Base-by-base conservation (phyloP, 306 rosid genomes). In the Pterocarpus santalinus region DNA sequence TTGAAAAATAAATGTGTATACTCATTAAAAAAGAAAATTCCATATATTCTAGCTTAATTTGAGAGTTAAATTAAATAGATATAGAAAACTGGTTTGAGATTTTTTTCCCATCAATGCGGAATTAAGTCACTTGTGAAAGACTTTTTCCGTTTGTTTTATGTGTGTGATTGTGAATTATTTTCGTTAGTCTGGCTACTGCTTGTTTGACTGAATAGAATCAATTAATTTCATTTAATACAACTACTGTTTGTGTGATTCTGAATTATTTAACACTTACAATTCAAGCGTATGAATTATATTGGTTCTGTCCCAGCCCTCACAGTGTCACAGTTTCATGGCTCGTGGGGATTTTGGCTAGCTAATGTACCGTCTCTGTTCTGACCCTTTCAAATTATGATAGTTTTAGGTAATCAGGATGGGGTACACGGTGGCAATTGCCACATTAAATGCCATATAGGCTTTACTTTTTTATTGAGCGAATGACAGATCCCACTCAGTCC, bases 221-320 rank as follows among this genome's bases (percentile, higher is more conserved):
- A 5, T 7, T 17, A 22, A 64, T 32, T 52, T 28, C 4, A n/a
- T 46, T 63, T 28, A 72, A 22, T 22, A 22, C 28, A 22, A 22
- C 28, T 22, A 22, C 28, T 22, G 28, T 22, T 22, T 22, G 28
- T 1, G 28, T 22, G 28, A 22, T 22, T 22, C 28, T 1, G 28
- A 22, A 22, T 22, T 22, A 22, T 22, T 22, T 22, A 22, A 22
- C 28, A 34, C 2, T n/a, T 7, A 62, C 73, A 69, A 61, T 12
- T 49, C 63, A 76, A 47, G 63, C 51, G 63, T 47, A 56, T 34
- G 61, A 35, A 64, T 64, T 75, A 32, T 58, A 74, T 43, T 41
- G 28, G 43, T 74, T 58, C 2, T 47, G 60, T 69, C 72, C 61
- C 17, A 17, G 28, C 28, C 28, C 28, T 22, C 28, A 22, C 28